Evolutionary conservation across 2,329 filamentous ascomycete genomes (phyloP), one percentile per base, ranked within the genome.

Genomic region (Microsporum audouinii): DNA sequence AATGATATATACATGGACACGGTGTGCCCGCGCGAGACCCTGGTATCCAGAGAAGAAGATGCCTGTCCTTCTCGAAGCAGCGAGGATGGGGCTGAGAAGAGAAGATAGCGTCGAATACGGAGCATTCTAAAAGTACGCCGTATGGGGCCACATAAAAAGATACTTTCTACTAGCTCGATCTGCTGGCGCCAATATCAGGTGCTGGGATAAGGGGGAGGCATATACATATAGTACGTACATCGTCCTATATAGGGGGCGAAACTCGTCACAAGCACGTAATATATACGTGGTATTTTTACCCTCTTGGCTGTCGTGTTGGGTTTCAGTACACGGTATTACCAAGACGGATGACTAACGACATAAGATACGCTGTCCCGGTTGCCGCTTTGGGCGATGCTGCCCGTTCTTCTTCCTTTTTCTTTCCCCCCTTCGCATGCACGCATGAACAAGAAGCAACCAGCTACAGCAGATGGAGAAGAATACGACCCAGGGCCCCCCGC

Each of bases 61-160:
- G 49, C 49, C 49, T 53, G 49, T 34, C 49, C 49, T 53, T 53
- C 49, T 53, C 49, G 49, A 53, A 53, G 49, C 49, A 29, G 10
- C 14, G 49, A 34, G 49, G 29, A 53, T 53, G 49, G 49, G 49
- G 49, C 49, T 53, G 49, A 53, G 43, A 47, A 29, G 17, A 43
- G 39, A 43, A 23, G 43, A 47, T 47, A 47, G 17, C 27, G 49
- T 27, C 49, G 49, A 53, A 53, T 53, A 53, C 49, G 49, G 49
- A 53, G 49, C 49, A 53, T 53, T 53, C 29, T 10, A 34, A 5
- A n/a, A 47, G 43, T n/a, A 7, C 17, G 43, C 43, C 39, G 17
- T 14, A 43, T n/a, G 14, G 39, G 17, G 39, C 39, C 17, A 43
- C 6, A 43, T 43, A 6, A 43, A n/a, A 27, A 47, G 23, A 47